Evolutionary conservation across 192 early-diverging fungal genomes (phyloP).

Genomic region (Dissophora globulifera): DNA sequence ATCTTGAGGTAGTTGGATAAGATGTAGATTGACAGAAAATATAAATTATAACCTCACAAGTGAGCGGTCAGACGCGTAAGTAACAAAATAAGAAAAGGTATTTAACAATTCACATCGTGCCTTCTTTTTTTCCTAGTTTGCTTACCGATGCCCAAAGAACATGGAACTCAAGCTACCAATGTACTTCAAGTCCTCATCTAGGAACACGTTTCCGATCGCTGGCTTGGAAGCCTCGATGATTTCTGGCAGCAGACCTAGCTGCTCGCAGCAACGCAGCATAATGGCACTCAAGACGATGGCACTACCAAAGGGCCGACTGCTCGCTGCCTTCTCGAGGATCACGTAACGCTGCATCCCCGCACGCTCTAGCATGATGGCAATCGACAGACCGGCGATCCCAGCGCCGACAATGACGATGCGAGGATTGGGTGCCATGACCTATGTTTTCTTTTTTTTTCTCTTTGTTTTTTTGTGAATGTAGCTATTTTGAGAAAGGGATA

Average conservation of each 20-base stretch:
- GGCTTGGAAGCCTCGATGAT: constrained; percentile 31
- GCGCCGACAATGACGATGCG: constrained; percentile 31
- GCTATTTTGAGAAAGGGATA: no score
- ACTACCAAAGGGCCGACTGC: constrained; percentile 13
- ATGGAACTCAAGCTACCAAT: constrained; percentile 11
- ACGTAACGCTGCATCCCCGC: constrained; percentile 34
- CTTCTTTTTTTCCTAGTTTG: no score
- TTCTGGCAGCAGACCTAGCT: constrained; percentile 17
- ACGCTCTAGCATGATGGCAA: constrained; percentile 36
- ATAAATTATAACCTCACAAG: background rate
- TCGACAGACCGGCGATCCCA: constrained; percentile 19
- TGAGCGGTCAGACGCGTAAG: no score
- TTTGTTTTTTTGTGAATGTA: no score
- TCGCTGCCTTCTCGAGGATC: constrained; percentile 8
- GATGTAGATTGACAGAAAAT: background rate
- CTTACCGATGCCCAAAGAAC: constrained; percentile 37
- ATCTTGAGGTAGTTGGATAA: background rate
- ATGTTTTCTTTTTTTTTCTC: background rate
- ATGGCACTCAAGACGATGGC: constrained; percentile 14
- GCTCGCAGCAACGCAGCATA: constrained; percentile 37
- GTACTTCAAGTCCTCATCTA: constrained; percentile 27
- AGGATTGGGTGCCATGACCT: constrained; percentile 28
- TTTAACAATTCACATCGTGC: no score
- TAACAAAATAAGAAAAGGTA: no score
- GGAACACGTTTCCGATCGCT: constrained; percentile 15